Evolutionary conservation across 805 yeast species (phyloP), one percentile per base, ranked within the genome.

Genomic region (Candida coleopterorum): DNA sequence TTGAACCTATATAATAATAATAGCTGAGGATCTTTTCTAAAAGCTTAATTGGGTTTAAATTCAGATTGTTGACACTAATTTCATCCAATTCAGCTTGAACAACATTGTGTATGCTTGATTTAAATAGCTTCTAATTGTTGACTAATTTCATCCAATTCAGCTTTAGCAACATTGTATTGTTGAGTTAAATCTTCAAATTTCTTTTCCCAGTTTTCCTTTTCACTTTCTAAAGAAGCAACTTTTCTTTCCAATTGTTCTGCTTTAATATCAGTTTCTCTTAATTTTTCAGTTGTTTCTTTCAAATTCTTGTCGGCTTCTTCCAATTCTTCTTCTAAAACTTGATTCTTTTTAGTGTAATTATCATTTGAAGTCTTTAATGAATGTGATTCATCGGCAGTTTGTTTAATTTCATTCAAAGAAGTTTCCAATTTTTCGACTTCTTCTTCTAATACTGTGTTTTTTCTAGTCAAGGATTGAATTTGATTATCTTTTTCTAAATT

Each of bases 221-320:
- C 97, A 49, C 81, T 70, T 71, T 90, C 97, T 58, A 89, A 75
- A 25, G 95, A 85, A 42, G 86, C 75, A 41, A 90, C 95, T 70
- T 84, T 87, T 71, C 95, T 85, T 70, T 88, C 96, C 64, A 87
- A 76, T 65, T 87, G 95, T 70, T 93, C 98, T 49, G 93, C 90
- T 72, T 87, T 87, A 70, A 93, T 79, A 59, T 93, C 98, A 40
- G 95, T 80, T 61, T 87, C 95, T 67, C 96, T 86, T 63, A 90
- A 76, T 71, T 88, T 89, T 57, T 83, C 87, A 46, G 95, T 87
- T 48, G 96, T 85, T 65, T 85, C 94, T 69, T 87, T 85, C 74
- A 88, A 75, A 72, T 85, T 84, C 61, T 79, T 77, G 64, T 90
- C 97, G 44, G 94, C 81, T 55, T 75, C 82, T 70, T 89, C 97